A percentile compares a stretch with the other conserved stretches of the same genome.
Conservation (phyloP, 108 stramenopile species). For the Discostella stelligeroides region DNA sequence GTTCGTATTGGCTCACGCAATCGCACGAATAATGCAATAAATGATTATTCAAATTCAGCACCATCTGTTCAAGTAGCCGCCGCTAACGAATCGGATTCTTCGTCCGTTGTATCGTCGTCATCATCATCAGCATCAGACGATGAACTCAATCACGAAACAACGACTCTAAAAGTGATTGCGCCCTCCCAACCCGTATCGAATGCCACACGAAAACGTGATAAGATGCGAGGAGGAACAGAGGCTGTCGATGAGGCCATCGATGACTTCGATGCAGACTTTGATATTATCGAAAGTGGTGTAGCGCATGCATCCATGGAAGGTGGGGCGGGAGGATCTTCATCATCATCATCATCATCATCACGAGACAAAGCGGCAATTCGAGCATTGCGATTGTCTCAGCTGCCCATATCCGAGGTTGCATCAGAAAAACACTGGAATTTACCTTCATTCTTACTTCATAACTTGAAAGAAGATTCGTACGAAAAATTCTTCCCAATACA, state of each 20-base stretch:
- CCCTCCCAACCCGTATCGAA: conserved; percentile 51
- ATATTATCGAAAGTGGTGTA: conserved; percentile 30
- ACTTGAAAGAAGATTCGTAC: conserved; percentile 68
- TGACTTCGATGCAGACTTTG: conserved; percentile 70
- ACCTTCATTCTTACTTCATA: conserved; percentile 71
- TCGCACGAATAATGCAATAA: background rate
- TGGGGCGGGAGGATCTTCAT: conserved; percentile 31
- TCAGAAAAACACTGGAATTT: conserved; percentile 59
- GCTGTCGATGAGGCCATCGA: conserved; percentile 68
- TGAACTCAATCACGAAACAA: conserved; percentile 2
- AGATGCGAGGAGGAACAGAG: conserved; percentile 31
- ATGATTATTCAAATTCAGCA: conserved; percentile 25
- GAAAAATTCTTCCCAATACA: conserved; percentile 93
- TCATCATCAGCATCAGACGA: conserved; percentile 27
- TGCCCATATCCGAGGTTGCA: conserved; percentile 71
- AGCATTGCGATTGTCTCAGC: conserved; percentile 63
- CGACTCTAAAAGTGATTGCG: conserved; percentile 70
- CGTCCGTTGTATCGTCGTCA: conserved; percentile 21
- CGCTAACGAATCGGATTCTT: conserved; percentile 23
- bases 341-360: too few relatives aligned
- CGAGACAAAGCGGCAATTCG: conserved; percentile 39
- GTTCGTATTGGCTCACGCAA: conserved; percentile 3
- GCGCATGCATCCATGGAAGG: conserved; percentile 3
- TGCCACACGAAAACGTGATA: conserved; percentile 34
- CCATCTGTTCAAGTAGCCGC: conserved; percentile 9